Evolutionary conservation across 2,329 filamentous ascomycete species (phyloP).

Genomic region (Aspergillus aculeatus): DNA sequence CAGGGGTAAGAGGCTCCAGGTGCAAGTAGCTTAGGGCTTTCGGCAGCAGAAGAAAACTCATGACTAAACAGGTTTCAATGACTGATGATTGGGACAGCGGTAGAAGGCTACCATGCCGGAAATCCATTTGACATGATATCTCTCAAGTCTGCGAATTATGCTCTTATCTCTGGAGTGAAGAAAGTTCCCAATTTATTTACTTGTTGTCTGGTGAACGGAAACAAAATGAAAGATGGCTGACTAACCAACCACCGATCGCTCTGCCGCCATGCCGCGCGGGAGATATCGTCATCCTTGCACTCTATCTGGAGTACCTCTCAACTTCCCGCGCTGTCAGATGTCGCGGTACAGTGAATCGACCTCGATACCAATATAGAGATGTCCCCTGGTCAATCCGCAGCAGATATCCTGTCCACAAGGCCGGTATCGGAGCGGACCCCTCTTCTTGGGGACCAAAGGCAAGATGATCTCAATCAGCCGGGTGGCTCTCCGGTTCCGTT

Average conservation of each 20-base stretch:
- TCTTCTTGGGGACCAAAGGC: slow-evolving; percentile 25
- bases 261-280: not conserved
- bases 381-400: slow-evolving; percentile 8
- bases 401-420: slow-evolving; percentile 3
- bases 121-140: too few species aligned
- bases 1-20: not conserved
- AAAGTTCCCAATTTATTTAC: too few species aligned
- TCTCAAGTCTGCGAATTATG: too few species aligned
- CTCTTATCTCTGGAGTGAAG: too few species aligned
- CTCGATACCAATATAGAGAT: slow-evolving; percentile 8
- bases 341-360: not conserved
- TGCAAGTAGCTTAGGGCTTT: not conserved
- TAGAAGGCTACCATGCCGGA: too few species aligned
- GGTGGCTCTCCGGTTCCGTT: slow-evolving; percentile 22
- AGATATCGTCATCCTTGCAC: not conserved
- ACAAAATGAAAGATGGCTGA: too few species aligned
- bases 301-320: not conserved
- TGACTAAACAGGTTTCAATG: not conserved
- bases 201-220: too few species aligned
- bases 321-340: not conserved
- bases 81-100: too few species aligned
- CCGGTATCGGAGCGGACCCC: slow-evolving; percentile 34
- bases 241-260: not conserved
- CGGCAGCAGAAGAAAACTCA: not conserved
- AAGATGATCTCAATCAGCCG: slow-evolving; percentile 11